Evolutionary conservation across 2,329 filamentous ascomycete species (phyloP), one percentile per base, ranked within the genome.

Genomic region (Neoarthrinium moseri): DNA sequence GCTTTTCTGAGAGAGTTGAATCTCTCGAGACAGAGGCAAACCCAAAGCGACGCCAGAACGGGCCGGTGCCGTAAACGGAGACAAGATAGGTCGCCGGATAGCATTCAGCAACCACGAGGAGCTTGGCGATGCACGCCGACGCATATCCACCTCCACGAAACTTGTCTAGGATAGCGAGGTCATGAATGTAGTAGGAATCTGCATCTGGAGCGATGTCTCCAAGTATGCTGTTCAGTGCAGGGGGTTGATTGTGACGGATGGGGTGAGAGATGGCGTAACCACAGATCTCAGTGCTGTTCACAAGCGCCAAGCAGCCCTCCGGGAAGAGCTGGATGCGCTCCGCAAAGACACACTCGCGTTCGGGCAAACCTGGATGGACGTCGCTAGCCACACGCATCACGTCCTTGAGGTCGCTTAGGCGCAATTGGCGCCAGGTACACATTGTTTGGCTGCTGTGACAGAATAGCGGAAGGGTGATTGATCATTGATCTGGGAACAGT

Each of bases 141-240:
- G 63, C 66, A 7, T 51, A 48, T 2, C 65, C 63, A 2, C 36
- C 44, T 1, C 62, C 60, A 10, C 64, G 61, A 4, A 56, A 48
- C 13, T 29, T 36, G 1, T 58, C 57, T 8, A 65, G 46, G 26
- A 70, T 49, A 17, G 59, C 65, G 5, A 70, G 39, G 45, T 69
- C 66, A 49, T 69, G 66, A 15, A 70, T 62, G 47, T 69, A 69
- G 41, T 64, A 68, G 50, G 66, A 60, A 43, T 66, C 56, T 15
- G 62, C 64, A 6, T 61, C 54, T 1, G 41, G 22, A 2, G 59
- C 22, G 18, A 68, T 61, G 24, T 49, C 44, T 3, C 56, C 56
- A 2, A 69, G 56, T 13, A 62, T 36, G n/a, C 34, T 55, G 47
- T 66, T 52, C 4, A 69, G 55, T 2, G 57, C 56, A 0, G 66